Conservation (phyloP, 345 rosid species). For the Stellera chamaejasme region DNA sequence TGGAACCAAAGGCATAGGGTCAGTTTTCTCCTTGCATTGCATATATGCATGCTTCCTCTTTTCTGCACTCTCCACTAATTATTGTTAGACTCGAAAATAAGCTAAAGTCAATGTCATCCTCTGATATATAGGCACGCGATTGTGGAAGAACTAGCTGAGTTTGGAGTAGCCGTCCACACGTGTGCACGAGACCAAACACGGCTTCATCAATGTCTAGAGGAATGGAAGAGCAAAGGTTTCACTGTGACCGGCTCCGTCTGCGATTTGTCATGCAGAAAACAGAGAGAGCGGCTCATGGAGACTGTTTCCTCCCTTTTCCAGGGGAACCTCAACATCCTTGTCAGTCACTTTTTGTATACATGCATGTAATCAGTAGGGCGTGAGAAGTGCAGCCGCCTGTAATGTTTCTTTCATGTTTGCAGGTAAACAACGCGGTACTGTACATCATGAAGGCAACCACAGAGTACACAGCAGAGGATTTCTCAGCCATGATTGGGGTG, state of each 20-base stretch:
- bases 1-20: constrained; percentile 33
- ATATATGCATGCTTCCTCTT: not conserved
- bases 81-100: not conserved
- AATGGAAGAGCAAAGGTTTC: constrained; percentile 42
- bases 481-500: constrained; percentile 43
- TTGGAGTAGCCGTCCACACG: constrained; percentile 68
- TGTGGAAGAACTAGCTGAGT: constrained; percentile 57
- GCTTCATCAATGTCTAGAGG: constrained; percentile 35
- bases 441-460: constrained; percentile 51
- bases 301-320: constrained; percentile 31
- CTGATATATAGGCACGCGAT: constrained; percentile 32
- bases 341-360: constrained; percentile 6
- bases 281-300: constrained; percentile 36
- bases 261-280: constrained; percentile 20
- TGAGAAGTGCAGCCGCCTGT: no score
- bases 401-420: not conserved
- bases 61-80: not conserved
- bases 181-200: constrained; percentile 53
- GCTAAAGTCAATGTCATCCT: not conserved
- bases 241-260: constrained; percentile 43
- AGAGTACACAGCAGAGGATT: constrained; percentile 38
- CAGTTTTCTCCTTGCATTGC: not conserved
- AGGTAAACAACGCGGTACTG: constrained; percentile 74
- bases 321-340: constrained; percentile 52
- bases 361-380: no score